A percentile compares a stretch with the other conserved stretches of the same genome.
Evolutionary conservation across 2,329 filamentous ascomycete genomes (phyloP).

Genomic region (Xylariaceae sp.): DNA sequence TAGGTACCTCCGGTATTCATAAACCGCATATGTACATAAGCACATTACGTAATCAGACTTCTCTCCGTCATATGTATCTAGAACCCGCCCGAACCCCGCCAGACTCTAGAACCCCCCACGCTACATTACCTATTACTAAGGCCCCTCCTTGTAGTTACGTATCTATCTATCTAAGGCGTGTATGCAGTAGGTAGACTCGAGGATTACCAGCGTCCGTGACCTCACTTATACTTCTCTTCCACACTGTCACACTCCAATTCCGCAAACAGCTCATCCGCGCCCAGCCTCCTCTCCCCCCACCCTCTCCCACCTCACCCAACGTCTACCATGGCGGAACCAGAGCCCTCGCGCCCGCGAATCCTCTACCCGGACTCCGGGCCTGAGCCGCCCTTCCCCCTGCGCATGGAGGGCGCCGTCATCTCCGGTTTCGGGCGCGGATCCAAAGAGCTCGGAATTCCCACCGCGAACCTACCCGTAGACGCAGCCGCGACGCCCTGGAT

Average conservation of each 20-base stretch:
- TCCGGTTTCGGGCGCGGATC: slow-evolving; percentile 91
- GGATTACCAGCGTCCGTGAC: too few relatives aligned
- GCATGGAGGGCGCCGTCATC: slow-evolving; percentile 80
- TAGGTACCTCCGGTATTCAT: too few relatives aligned
- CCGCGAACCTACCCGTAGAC: slow-evolving; percentile 82
- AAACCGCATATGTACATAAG: too few relatives aligned
- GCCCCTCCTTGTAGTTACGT: too few relatives aligned
- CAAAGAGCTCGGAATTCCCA: slow-evolving; percentile 95
- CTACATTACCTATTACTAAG: too few relatives aligned
- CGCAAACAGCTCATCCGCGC: not conserved
- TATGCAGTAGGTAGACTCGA: too few relatives aligned
- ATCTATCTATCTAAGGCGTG: too few relatives aligned
- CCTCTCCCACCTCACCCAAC: not conserved
- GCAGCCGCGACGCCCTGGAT: slow-evolving; percentile 56
- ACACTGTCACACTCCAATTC: not conserved
- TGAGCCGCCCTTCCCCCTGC: slow-evolving; percentile 71
- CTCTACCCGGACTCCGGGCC: slow-evolving; percentile 71
- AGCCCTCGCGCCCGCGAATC: slow-evolving; percentile 53
- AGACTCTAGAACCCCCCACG: too few relatives aligned
- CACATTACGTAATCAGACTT: too few relatives aligned
- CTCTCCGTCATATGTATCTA: too few relatives aligned
- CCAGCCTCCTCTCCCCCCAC: not conserved
- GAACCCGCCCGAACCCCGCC: too few relatives aligned
- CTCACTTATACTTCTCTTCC: too few relatives aligned
- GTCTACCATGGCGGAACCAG: slow-evolving; percentile 8